Conservation (phyloP, 768 basidiomycete genomes). For the Naganishia friedmannii region DNA sequence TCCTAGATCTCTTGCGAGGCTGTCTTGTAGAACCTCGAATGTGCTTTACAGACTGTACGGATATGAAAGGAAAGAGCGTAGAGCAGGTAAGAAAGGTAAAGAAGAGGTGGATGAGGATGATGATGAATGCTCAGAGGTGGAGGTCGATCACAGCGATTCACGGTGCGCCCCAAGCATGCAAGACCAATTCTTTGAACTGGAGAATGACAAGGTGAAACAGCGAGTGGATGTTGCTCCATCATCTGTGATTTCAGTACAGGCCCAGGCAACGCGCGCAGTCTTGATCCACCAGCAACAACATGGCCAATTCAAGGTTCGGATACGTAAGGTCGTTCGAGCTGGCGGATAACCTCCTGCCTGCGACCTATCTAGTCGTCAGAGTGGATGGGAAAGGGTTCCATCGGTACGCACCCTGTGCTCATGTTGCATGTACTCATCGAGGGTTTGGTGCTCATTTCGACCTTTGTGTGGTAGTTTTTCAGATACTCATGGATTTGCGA, state of each 20-base stretch:
- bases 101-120: background rate
- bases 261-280: too few relatives aligned
- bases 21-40: background rate
- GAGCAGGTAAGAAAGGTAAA: background rate
- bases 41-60: background rate
- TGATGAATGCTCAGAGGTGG: slow-evolving; percentile 3
- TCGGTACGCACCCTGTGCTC: slow-evolving; percentile 60
- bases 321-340: slow-evolving; percentile 89
- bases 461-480: slow-evolving; percentile 67
- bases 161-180: background rate
- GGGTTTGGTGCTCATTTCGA: background rate
- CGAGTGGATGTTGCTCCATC: too few relatives aligned
- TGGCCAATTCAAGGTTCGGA: slow-evolving; percentile 90
- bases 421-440: background rate
- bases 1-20: background rate
- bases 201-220: background rate
- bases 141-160: background rate
- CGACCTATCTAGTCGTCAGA: slow-evolving; percentile 77
- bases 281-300: slow-evolving; percentile 47
- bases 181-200: background rate
- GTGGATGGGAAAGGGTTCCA: slow-evolving; percentile 94
- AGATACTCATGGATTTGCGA: slow-evolving; percentile 72
- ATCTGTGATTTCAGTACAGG: too few relatives aligned
- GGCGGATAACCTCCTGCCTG: slow-evolving; percentile 77
- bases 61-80: background rate